Evolutionary conservation across 441 rosid species (phyloP), one percentile per base, ranked within the genome.

Genomic region (Biscutella laevigata): DNA sequence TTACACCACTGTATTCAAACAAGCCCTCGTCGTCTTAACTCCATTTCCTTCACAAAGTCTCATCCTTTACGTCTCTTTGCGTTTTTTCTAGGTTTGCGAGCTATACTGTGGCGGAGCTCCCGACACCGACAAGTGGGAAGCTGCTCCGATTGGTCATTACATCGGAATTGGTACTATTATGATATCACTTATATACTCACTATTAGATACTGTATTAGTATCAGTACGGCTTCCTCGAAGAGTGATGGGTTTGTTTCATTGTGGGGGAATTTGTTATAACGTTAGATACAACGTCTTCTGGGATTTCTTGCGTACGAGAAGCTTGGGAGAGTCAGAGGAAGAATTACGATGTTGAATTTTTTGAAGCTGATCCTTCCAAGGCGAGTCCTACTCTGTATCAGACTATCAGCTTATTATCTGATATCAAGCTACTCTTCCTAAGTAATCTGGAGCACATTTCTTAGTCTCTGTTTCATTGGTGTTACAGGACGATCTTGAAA

Each of bases 271-370:
- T 25, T 44, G 20, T 15, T 16, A 4, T 53, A 49, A 25, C 22
- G 17, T 49, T 67, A 88, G 94, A 88, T 68, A 77, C 69, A 33
- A 25, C 78, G 5, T 73, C 84, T 35, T 79, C 92, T 33, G 94
- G 78, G 56, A 73, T 86, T 26, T 66, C 68, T 64, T 89, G 67
- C 46, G 60, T 77, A 28, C 72, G 69, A 57, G 88, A 79, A 70
- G 80, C 80, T 32, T 88, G 94, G 96, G 91, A 88, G 82, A 84
- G 86, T 67, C 77, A 58, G 58, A 59, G 84, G 70, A 88, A 83
- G 62, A 71, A 32, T 30, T 82, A 69, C 76, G 70, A 77, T 27
- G 68, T 82, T 4, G 95, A 92, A 16, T 92, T 86, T 75, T 80
- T 86, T 57, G 82, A 79, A 65, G 84, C 84, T 54, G 88, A 92